A percentile compares a stretch with the other conserved stretches of the same genome.
Conservation (phyloP, 2,329 filamentous ascomycete genomes). For the Verticillium albo-atrum region DNA sequence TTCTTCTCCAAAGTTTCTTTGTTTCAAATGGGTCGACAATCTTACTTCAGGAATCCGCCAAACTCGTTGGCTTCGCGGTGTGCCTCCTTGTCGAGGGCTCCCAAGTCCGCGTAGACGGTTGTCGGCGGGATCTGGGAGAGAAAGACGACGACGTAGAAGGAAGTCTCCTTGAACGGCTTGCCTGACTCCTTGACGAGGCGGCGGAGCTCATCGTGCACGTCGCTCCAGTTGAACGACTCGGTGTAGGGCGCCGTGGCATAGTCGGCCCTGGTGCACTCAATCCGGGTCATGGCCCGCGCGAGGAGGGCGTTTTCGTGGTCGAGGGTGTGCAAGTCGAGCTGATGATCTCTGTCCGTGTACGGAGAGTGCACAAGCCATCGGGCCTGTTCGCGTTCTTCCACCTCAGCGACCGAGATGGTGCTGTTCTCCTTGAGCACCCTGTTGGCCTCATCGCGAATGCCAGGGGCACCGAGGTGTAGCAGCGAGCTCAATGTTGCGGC, state of each 20-base stretch:
- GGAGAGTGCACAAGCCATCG: slow-evolving; percentile 64
- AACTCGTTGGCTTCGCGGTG: slow-evolving; percentile 75
- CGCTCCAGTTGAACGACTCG: slow-evolving; percentile 72
- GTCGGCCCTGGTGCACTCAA: slow-evolving; percentile 59
- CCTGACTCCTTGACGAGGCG: slow-evolving; percentile 41
- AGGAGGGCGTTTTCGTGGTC: slow-evolving; percentile 64
- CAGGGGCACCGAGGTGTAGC: slow-evolving; percentile 1
- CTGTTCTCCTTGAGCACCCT: slow-evolving; percentile 5
- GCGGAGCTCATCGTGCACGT: slow-evolving; percentile 55
- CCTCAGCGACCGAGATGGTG: slow-evolving; percentile 4
- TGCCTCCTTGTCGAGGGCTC: slow-evolving; percentile 69
- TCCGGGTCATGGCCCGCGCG: slow-evolving; percentile 62
- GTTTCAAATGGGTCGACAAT: background rate
- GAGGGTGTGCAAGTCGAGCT: slow-evolving; percentile 66
- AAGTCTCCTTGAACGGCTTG: slow-evolving; percentile 55
- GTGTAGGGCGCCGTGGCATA: slow-evolving; percentile 75
- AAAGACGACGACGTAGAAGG: slow-evolving; percentile 84
- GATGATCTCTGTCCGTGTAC: slow-evolving; percentile 66
- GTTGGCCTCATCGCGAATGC: background rate
- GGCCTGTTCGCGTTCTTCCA: slow-evolving; percentile 7
- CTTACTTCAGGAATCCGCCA: slow-evolving; percentile 76
- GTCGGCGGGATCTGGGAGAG: slow-evolving; percentile 65
- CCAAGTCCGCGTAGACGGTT: slow-evolving; percentile 64
- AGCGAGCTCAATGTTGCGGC: slow-evolving; percentile 5
- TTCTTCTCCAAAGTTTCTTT: too few species aligned